Conservation (phyloP, 2,329 filamentous ascomycete species). For the Xylaria sp. region DNA sequence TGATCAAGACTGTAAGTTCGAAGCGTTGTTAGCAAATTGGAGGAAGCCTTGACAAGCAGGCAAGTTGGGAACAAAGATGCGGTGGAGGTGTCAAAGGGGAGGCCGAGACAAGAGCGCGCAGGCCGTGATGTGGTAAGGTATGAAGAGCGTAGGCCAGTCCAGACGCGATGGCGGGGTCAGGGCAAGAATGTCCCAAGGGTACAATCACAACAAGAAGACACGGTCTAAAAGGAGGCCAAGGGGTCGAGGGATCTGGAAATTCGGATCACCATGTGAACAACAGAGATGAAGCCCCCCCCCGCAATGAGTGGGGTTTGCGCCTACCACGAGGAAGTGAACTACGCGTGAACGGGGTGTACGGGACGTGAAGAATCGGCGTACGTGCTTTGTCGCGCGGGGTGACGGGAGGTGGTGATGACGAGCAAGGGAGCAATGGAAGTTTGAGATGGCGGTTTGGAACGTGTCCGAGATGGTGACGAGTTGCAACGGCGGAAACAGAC, state of each 20-base stretch:
- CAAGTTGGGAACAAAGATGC: conserved; percentile 33
- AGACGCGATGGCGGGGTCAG: neutral
- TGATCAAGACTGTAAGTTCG: conserved; percentile 34
- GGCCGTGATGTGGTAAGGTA: conserved; percentile 5
- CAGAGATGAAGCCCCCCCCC: conserved; percentile 45
- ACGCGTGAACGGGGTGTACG: conserved; percentile 43
- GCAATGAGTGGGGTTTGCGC: conserved; percentile 52
- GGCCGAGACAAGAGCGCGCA: conserved; percentile 28
- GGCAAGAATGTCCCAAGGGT: conserved; percentile 8
- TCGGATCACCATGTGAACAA: conserved; percentile 38
- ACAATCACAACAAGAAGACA: conserved; percentile 14
- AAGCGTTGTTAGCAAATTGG: conserved; percentile 28
- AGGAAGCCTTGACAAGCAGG: conserved; percentile 6
- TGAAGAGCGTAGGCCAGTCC: neutral
- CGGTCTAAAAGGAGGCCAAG: conserved; percentile 17
- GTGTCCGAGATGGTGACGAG: conserved; percentile 28
- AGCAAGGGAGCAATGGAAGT: conserved; percentile 35
- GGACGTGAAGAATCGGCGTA: conserved; percentile 34
- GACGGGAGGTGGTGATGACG: conserved; percentile 42
- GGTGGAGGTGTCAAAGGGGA: conserved; percentile 30
- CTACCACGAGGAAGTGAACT: conserved; percentile 44
- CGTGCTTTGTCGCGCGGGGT: conserved; percentile 41
- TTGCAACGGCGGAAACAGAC: conserved; percentile 14
- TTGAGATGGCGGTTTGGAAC: conserved; percentile 36
- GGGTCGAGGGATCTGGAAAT: conserved; percentile 25